Evolutionary conservation across 805 yeast species (phyloP), one percentile per base, ranked within the genome.

Genomic region (Torulaspora franciscae): DNA sequence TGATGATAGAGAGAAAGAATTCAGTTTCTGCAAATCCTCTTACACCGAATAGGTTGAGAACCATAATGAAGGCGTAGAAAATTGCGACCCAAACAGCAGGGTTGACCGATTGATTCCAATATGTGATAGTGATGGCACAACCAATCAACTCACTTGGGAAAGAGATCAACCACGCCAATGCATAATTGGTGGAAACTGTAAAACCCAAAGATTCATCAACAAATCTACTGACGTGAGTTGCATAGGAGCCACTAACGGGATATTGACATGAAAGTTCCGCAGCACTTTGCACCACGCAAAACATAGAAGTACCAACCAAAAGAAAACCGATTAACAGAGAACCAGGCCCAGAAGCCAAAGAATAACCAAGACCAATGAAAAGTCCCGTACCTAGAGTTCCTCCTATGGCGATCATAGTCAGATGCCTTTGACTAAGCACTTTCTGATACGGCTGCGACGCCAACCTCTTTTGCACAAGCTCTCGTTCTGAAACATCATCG

Each of bases 131-230:
- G 56, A 77, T 67, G 3, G 81, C 65, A 32, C 79, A 79, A 24
- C 80, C 77, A 22, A 76, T 79, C 49, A 77, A 59, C 57, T 77
- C 81, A 46, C 76, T 64, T 7, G 83, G 81, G 50, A 77, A 58
- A 6, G 75, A 76, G 49, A 73, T 70, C 32, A 75, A 57, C 81
- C 82, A 77, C 55, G 76, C 75, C 47, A 78, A 54, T 42, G 78
- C 73, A 55, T 77, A 78, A 51, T 75, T 73, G 73, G 78, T 77
- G 23, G 81, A 78, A 66, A 78, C 76, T 11, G 82, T 77, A 59
- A 79, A 80, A 33, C 83, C 84, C 67, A 79, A 67, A 4, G 83
- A 73, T 3, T 76, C 70, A 54, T 79, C 80, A 40, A 81, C 69
- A 54, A 82, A 76, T 52, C 86, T 68, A 44, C 77, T 71, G 43